phyloP scores from a whole-genome alignment of 2,329 filamentous ascomycete species.

The Aschersonia sp. region DNA sequence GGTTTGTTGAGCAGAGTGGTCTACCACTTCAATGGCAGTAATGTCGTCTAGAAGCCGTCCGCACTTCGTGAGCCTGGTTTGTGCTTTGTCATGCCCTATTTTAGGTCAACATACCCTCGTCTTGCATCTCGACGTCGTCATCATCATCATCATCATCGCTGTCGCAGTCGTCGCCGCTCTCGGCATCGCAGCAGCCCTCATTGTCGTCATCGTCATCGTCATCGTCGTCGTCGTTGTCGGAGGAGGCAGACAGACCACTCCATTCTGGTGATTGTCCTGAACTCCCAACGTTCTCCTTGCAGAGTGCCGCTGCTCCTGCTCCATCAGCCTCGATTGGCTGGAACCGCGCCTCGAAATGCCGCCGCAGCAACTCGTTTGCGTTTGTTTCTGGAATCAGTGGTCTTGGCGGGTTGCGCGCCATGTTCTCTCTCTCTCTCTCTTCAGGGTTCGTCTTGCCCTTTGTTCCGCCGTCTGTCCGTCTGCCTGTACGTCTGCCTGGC shows the following conservation, averaged over 20 bases:
- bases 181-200: slow-evolving; percentile 16
- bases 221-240: slow-evolving; percentile 9
- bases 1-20: slow-evolving; percentile 33
- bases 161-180: not conserved
- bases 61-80: not conserved
- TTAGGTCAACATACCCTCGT: not conserved
- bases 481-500: no score
- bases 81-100: not conserved
- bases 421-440: no score
- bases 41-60: no score
- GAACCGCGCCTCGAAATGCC: slow-evolving; percentile 82
- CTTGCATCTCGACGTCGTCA: slow-evolving; percentile 8
- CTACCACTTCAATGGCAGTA: slow-evolving; percentile 40
- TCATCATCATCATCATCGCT: slow-evolving; percentile 9
- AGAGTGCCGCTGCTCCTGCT: not conserved
- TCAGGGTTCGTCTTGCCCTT: no score
- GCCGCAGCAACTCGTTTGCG: slow-evolving; percentile 61
- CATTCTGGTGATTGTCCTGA: slow-evolving; percentile 1
- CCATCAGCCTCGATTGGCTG: slow-evolving; percentile 42
- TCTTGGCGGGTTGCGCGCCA: slow-evolving; percentile 29
- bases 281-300: slow-evolving; percentile 6
- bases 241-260: slow-evolving; percentile 11
- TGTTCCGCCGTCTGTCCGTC: no score
- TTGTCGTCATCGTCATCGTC: slow-evolving; percentile 21
- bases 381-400: slow-evolving; percentile 27